Percentiles rank a stretch among this genome's conserved stretches.
phyloP scores from a whole-genome alignment of 352 stramenopile genomes.

The Globisporangium mamillatum region DNA sequence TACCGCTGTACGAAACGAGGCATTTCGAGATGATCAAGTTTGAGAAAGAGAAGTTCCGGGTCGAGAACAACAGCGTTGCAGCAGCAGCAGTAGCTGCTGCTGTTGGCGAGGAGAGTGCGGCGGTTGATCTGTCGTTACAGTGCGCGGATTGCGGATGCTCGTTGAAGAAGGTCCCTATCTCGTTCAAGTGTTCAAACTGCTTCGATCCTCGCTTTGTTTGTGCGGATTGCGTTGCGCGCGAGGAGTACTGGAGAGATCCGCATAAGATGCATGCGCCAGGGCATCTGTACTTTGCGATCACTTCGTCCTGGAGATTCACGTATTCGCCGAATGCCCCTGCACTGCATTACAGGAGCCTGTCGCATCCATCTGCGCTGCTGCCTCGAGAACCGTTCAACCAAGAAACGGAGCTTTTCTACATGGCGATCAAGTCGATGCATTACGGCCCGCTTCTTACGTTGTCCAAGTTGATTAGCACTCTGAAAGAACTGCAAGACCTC shows the following conservation, averaged over 20 bases:
- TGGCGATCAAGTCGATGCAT: constrained; percentile 65
- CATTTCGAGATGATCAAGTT: constrained; percentile 40
- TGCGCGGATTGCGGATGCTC: constrained; percentile 33
- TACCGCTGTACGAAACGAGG: constrained; percentile 60
- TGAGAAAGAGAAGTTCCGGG: constrained; percentile 22
- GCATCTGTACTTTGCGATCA: constrained; percentile 66
- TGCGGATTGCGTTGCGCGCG: constrained; percentile 34
- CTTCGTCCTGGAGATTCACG: constrained; percentile 36
- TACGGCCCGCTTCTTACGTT: constrained; percentile 60
- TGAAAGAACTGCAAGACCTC: constrained; percentile 64
- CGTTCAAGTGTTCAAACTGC: constrained; percentile 68
- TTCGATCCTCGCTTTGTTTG: constrained; percentile 51
- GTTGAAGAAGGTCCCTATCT: constrained; percentile 34
- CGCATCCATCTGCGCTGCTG: constrained; percentile 56
- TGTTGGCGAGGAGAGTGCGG: constrained; percentile 14
- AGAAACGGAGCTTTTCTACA: constrained; percentile 62
- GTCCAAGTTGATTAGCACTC: constrained; percentile 40
- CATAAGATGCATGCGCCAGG: constrained; percentile 54
- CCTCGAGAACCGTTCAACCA: constrained; percentile 46
- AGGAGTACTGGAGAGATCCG: constrained; percentile 49
- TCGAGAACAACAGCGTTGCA: not conserved
- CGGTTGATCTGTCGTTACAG: not conserved
- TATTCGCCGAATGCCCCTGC: constrained; percentile 24
- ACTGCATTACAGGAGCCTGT: constrained; percentile 36
- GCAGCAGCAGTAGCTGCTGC: not conserved